Percentiles rank a stretch among this genome's conserved stretches.
Conservation (phyloP, 1,139 yeast species). For the Debaryomyces subglobosus region DNA sequence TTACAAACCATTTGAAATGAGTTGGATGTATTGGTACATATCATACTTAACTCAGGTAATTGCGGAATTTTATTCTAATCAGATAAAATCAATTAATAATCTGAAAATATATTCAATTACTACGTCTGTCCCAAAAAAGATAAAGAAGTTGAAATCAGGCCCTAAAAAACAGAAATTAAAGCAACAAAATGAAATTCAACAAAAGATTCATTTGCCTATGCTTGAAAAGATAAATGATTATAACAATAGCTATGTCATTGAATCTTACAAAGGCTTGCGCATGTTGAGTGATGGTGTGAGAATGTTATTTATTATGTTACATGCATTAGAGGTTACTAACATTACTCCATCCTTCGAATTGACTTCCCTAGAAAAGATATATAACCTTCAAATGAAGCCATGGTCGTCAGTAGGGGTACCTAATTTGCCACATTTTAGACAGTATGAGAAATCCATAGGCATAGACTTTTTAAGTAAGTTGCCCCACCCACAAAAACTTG, state of each 20-base stretch:
- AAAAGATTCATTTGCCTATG: constrained; percentile 27
- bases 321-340: constrained; percentile 28
- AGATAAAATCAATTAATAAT: constrained; percentile 42
- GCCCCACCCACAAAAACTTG: background rate
- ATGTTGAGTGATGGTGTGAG: constrained; percentile 31
- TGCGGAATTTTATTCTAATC: constrained; percentile 51
- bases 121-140: constrained; percentile 44
- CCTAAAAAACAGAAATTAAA: constrained; percentile 41
- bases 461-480: constrained; percentile 12
- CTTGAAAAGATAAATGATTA: constrained; percentile 22
- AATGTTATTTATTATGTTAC: constrained; percentile 24
- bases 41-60: constrained; percentile 54
- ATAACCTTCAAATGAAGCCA: constrained; percentile 74
- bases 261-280: constrained; percentile 43
- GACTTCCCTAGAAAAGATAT: constrained; percentile 54
- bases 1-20: constrained; percentile 72
- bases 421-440: constrained; percentile 52
- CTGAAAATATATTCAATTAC: constrained; percentile 34
- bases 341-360: constrained; percentile 42
- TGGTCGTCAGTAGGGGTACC: constrained; percentile 87
- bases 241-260: constrained; percentile 23
- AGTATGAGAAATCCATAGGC: constrained; percentile 26
- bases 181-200: constrained; percentile 21
- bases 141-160: constrained; percentile 53
- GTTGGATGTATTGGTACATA: constrained; percentile 69